Base-by-base conservation (phyloP, 352 stramenopile species). In the Globisporangium recalcitrans region DNA sequence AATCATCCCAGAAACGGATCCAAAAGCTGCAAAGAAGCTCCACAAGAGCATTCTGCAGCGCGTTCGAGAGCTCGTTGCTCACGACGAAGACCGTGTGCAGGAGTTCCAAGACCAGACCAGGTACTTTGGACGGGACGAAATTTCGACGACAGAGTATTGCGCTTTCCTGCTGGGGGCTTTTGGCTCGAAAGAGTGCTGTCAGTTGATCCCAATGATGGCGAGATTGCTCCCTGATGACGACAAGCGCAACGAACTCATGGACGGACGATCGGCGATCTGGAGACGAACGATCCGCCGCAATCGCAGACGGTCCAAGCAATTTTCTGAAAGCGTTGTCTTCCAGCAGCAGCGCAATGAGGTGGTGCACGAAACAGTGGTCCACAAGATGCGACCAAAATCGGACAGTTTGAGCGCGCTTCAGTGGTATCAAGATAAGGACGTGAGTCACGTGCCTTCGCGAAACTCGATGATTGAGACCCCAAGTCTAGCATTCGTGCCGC, bases 81-180 rank as follows among this genome's bases (percentile, higher is more conserved):
- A 79, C 42, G 80, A 93, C 27, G 80, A 90, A 61, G 84, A 91
- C 40, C 84, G 84, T 38, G 80, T 91, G 13, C 78, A 77, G 21
- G 84, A 89, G 54, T 93, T 93, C 53, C 84, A 91, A 48, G 82
- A 91, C 27, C 80, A 89, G 55, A 91, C 81, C 0, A 88, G 77
- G 58, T 82, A 93, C 59, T 93, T 90, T 69, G 84, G 84, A 4
- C 75, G 80, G 11, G 77, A 78, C 1, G 84, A 87, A 59, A 82
- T 72, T 10, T 80, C 79, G 44, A 80, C 78, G 0, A 88, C 79
- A n/a, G 82, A 91, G 46, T 91, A 90, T 60, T 88, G 80, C 42
- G 79, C 84, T 8, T 93, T 90, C 60, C 66, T 93, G 6, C 74
- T 89, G 27, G 81, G 84, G 3, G 78, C 78, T 9, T 68, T 93